Evolutionary conservation across 495 filamentous ascomycete genomes (phyloP), one percentile per base, ranked within the genome.

Genomic region (Penicillium alfredii): DNA sequence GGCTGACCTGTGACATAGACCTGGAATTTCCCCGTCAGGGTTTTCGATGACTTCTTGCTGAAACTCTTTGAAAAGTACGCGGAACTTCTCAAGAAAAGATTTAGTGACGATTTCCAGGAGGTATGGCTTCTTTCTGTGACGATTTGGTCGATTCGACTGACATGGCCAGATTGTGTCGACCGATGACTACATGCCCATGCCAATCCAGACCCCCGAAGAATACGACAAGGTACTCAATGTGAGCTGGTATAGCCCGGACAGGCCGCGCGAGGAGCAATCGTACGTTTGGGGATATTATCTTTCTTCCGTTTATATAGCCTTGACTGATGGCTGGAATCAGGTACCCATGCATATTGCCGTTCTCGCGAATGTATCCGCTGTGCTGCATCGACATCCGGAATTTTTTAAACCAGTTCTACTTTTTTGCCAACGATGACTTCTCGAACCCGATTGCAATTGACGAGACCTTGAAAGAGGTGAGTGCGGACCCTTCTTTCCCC

Each of bases 171-270:
- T 95, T 58, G 87, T 99, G 17, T 85, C 81, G 8, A 94, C 88
- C 8, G 92, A 99, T 56, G 92, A 99, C 56, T 99, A 97, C 61
- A 96, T 97, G 89, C 93, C 93, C 12, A 97, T 99, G 93, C 81
- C 85, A 4, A 93, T 96, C 49, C 80, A 84, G 41, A 85, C 80
- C 15, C 46, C 71, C n/a, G 88, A 93, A 38, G 88, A 96, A 49
- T 96, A 93, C 56, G 85, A 94, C 43, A 93, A 94, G 50, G 89
- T 99, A 15, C 76, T 94, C 46, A 86, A 82, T 38, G 86, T 95
- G 35, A 90, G 79, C 58, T 97, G 89, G 88, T 95, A 92, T 55
- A 81, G 71, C 6, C 88, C 87, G 27, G 86, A 92, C 8, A 86
- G 81, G 38, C 58, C 80, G 27, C 69, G 72, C 8, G 79, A 88